Evolutionary conservation across 2,329 filamentous ascomycete species (phyloP).

Genomic region (Phialocephala subalpina): DNA sequence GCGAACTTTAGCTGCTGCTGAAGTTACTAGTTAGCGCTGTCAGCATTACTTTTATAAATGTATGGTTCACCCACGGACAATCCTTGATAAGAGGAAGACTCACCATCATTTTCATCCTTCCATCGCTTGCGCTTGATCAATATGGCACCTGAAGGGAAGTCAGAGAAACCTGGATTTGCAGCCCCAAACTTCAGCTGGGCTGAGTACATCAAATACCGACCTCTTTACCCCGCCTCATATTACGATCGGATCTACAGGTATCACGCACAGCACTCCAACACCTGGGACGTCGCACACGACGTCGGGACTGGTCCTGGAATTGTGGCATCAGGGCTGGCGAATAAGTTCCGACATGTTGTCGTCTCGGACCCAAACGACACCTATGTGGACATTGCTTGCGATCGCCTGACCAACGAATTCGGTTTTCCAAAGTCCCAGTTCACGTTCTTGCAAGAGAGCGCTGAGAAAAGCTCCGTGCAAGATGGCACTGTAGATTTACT

Average conservation of each 20-base stretch:
- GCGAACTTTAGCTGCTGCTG: too few species aligned
- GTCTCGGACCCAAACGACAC: slow-evolving; percentile 43
- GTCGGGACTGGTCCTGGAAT: slow-evolving; percentile 25
- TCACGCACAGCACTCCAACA: slow-evolving; percentile 12
- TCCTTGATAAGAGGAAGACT: background rate
- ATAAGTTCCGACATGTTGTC: slow-evolving; percentile 30
- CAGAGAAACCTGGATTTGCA: slow-evolving; percentile 16
- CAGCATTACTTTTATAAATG: too few species aligned
- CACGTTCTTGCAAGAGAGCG: slow-evolving; percentile 38
- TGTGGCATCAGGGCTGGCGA: slow-evolving; percentile 22
- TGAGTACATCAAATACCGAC: slow-evolving; percentile 22
- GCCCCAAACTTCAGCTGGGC: slow-evolving; percentile 16
- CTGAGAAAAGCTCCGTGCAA: slow-evolving; percentile 37
- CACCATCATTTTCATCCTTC: background rate
- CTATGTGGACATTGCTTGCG: slow-evolving; percentile 33
- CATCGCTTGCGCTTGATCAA: background rate
- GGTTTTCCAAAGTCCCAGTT: slow-evolving; percentile 33
- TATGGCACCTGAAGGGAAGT: background rate
- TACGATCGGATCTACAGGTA: slow-evolving; percentile 22
- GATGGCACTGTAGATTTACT: slow-evolving; percentile 35
- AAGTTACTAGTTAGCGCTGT: too few species aligned
- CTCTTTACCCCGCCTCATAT: slow-evolving; percentile 14
- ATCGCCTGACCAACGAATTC: slow-evolving; percentile 31
- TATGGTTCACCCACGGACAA: background rate
- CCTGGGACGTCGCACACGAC: slow-evolving; percentile 20